phyloP scores from a whole-genome alignment of 768 basidiomycete species.

The Gelatoporia subvermispora region DNA sequence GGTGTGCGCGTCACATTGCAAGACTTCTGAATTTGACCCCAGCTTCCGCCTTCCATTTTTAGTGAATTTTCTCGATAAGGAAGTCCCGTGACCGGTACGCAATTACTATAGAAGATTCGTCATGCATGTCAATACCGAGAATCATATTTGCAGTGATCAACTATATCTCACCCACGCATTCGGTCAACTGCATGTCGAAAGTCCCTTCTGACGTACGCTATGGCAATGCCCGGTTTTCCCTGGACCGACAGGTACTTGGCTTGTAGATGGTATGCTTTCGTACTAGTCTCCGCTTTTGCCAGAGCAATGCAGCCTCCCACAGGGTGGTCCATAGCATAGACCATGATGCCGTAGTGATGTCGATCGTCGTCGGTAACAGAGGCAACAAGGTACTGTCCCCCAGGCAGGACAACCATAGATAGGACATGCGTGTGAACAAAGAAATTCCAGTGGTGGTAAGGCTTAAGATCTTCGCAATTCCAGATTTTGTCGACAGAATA shows the following conservation, averaged over 20 bases:
- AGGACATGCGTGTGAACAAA: slow-evolving; percentile 32
- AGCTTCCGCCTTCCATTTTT: no score
- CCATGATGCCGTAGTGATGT: slow-evolving; percentile 43
- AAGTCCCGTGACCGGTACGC: no score
- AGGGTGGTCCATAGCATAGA: slow-evolving; percentile 55
- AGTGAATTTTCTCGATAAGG: no score
- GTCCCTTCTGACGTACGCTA: slow-evolving; percentile 46
- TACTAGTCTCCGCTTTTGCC: slow-evolving; percentile 43
- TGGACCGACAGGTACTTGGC: slow-evolving; percentile 54
- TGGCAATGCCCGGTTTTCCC: slow-evolving; percentile 46
- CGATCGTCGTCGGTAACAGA: slow-evolving; percentile 43
- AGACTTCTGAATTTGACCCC: no score
- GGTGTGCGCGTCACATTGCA: no score
- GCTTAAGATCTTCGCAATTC: slow-evolving; percentile 36
- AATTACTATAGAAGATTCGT: no score
- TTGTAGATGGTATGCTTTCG: slow-evolving; percentile 52
- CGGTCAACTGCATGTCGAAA: slow-evolving; percentile 7
- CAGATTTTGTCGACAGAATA: slow-evolving; percentile 60
- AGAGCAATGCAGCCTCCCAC: slow-evolving; percentile 35
- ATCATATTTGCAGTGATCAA: background rate
- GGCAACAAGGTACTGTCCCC: slow-evolving; percentile 66
- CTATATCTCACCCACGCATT: background rate
- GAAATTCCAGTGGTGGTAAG: slow-evolving; percentile 21
- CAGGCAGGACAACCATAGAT: slow-evolving; percentile 58
- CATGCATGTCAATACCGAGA: no score